A percentile compares a stretch with the other conserved stretches of the same genome.
Evolutionary conservation across 768 basidiomycete species (phyloP).

Genomic region (Trametes elegans): DNA sequence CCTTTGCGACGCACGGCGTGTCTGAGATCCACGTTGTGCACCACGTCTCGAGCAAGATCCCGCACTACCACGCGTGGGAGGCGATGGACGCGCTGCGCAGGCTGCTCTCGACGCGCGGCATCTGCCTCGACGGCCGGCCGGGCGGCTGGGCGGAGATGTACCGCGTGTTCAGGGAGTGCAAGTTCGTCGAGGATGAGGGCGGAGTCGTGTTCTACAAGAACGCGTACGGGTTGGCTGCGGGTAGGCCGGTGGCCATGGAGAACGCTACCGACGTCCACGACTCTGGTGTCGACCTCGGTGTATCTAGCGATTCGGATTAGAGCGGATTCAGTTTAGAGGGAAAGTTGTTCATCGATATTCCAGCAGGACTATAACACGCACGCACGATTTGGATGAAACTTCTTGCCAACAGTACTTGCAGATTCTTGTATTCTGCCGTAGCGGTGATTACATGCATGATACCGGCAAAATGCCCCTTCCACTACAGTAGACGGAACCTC

Average conservation of each 20-base stretch:
- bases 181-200: slow-evolving; percentile 94
- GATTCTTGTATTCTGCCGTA: no score
- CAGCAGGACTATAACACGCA: no score
- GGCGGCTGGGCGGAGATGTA: slow-evolving; percentile 80
- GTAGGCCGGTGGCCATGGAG: slow-evolving; percentile 64
- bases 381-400: no score
- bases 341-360: no score
- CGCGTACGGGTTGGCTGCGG: slow-evolving; percentile 70
- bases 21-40: slow-evolving; percentile 93
- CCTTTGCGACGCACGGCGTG: slow-evolving; percentile 84
- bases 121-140: slow-evolving; percentile 65
- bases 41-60: slow-evolving; percentile 93
- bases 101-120: slow-evolving; percentile 56
- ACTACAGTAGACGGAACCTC: no score
- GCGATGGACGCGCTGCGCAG: slow-evolving; percentile 82
- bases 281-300: slow-evolving; percentile 74
- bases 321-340: no score
- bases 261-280: slow-evolving; percentile 54
- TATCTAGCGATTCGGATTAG: no score
- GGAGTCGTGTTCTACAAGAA: slow-evolving; percentile 93
- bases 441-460: no score
- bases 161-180: slow-evolving; percentile 78
- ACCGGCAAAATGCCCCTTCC: no score
- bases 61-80: slow-evolving; percentile 96
- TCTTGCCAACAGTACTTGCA: no score